Evolutionary conservation across 2,329 filamentous ascomycete genomes (phyloP), one percentile per base, ranked within the genome.

Genomic region (Aspergillus jensenii): DNA sequence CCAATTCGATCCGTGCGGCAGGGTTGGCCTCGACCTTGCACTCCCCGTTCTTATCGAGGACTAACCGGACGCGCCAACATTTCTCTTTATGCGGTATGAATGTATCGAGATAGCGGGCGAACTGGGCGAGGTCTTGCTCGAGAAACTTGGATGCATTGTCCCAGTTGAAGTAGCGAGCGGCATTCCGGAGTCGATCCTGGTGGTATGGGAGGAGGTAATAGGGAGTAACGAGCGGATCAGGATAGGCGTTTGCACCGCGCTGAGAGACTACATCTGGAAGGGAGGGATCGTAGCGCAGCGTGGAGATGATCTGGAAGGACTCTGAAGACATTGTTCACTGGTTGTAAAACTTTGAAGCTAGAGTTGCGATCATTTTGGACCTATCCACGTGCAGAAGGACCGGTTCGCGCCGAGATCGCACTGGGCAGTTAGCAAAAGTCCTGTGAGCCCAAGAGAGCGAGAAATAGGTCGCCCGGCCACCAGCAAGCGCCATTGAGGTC

Each of bases 121-220:
- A 68, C 7, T 60, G 56, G 5, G 60, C 69, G 43, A 68, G 73
- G 39, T 67, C 74, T 58, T 62, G 62, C 25, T 68, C 60, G 27
- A 76, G 64, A 56, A 69, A 69, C 2, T 60, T 53, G 14, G 69
- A 46, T 15, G 75, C 74, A n/a, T 65, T 52, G 6, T 60, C 27
- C 77, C 82, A 84, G 44, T 77, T 69, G 64, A 84, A 81, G 63
- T 81, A 75, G 60, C 76, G 68, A 23, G 82, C 79, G 44, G 82
- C 79, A 67, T 79, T 82, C n/a, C 91, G 79, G 70, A 96, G 83
- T 53, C 92, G 88, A 70, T 93, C 89, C 46, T 86, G 84, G 72
- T 96, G 92, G 65, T 88, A 87, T 58, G 86, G 81, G 15, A 95
- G 82, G 82, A 96, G 91, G 73, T 96, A 96, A 65, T 91, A 87